These are phyloP conservation scores for Dalechampia spathulata DNA, from an alignment of 441 rosid species.

Conservation along the genomic window DNA sequence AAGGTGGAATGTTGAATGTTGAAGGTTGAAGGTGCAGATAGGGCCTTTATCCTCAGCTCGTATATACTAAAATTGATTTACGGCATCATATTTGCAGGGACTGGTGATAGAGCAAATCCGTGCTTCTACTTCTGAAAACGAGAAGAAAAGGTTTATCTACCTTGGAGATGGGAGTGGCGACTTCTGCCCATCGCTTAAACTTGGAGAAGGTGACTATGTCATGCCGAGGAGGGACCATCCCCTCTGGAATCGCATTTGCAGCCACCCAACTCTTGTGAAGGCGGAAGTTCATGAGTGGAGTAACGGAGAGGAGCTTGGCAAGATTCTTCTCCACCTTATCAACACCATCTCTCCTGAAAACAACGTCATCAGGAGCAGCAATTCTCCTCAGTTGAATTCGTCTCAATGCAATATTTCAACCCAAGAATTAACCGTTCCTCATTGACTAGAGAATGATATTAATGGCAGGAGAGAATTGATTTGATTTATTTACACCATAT, in stretches of 20 bases:
- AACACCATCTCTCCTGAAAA: conserved; percentile 22
- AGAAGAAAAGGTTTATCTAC: conserved; percentile 42
- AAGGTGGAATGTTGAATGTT: too few relatives aligned
- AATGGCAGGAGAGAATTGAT: too few relatives aligned
- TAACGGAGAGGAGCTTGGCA: conserved; percentile 47
- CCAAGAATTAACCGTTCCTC: conserved; percentile 2
- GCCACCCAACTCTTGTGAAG: conserved; percentile 41
- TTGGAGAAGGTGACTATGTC: conserved; percentile 43
- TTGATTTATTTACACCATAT: too few relatives aligned
- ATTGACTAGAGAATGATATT: too few relatives aligned
- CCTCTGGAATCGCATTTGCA: conserved; percentile 39
- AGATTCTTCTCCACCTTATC: conserved; percentile 39
- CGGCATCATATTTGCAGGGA: too few relatives aligned
- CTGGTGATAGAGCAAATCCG: conserved; percentile 43
- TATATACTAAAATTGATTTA: too few relatives aligned
- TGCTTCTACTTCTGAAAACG: conserved; percentile 21
- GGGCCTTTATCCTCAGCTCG: too few relatives aligned
- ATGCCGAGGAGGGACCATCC: conserved; percentile 77
- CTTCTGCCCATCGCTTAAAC: conserved; percentile 65
- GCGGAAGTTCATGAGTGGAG: conserved; percentile 75
- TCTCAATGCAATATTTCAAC: conserved; percentile 16
- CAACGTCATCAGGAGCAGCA: too few relatives aligned
- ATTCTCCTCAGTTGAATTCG: too few relatives aligned
- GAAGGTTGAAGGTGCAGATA: too few relatives aligned
- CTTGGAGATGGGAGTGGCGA: conserved; percentile 89